These are phyloP conservation scores for Taxawa tesnikishii DNA, from an alignment of 2,329 filamentous ascomycete species.

Conservation along the genomic window DNA sequence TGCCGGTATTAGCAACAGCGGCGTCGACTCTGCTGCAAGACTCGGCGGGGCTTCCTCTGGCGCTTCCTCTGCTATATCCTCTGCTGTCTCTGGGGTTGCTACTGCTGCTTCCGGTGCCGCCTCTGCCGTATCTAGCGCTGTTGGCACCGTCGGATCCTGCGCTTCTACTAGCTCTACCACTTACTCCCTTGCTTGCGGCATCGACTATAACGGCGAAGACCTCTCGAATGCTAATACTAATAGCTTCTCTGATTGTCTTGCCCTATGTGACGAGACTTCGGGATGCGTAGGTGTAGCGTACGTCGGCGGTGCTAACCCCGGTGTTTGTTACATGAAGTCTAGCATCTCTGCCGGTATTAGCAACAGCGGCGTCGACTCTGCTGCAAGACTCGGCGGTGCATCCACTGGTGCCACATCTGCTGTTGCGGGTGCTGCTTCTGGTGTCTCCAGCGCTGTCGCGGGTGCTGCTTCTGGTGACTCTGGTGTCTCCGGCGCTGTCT, in stretches of 20 bases:
- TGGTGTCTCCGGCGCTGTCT: too few relatives aligned
- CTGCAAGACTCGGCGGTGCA: conserved; percentile 17
- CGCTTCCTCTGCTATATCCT: not conserved
- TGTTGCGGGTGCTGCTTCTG: not conserved
- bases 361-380: conserved; percentile 22
- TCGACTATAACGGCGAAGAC: not conserved
- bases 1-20: conserved; percentile 14
- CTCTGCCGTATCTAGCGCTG: conserved; percentile 11
- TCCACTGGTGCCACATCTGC: not conserved
- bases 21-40: conserved; percentile 20
- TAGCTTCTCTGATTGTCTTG: not conserved
- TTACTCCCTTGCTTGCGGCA: not conserved
- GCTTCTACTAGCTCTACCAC: too few relatives aligned
- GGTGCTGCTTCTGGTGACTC: too few relatives aligned
- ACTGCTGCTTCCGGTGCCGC: conserved; percentile 19
- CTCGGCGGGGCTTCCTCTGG: conserved; percentile 5
- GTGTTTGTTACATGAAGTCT: conserved; percentile 20
- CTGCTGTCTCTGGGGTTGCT: not conserved
- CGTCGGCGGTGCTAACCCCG: conserved; percentile 22
- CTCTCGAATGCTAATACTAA: not conserved
- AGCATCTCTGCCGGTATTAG: conserved; percentile 19
- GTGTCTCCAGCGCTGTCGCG: too few relatives aligned
- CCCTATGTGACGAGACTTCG: not conserved
- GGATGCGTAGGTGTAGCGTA: conserved; percentile 8
- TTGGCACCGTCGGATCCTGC: conserved; percentile 11